Conservation (phyloP, 495 filamentous ascomycete species). For the Talaromyces stipitatus region DNA sequence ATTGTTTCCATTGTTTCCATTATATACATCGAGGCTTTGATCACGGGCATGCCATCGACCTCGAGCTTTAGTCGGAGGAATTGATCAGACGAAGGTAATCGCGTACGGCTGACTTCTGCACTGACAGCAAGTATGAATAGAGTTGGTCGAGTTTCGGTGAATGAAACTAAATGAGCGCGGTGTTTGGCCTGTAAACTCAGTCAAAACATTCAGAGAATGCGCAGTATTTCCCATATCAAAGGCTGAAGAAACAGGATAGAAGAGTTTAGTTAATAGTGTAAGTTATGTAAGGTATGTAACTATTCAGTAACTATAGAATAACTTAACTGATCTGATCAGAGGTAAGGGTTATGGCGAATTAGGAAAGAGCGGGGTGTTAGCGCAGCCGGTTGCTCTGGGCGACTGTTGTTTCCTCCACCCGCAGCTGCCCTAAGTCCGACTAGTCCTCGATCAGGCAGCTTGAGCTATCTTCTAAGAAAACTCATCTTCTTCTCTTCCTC, state of each 20-base stretch:
- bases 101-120: background rate
- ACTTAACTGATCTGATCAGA: background rate
- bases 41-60: background rate
- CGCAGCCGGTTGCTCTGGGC: constrained; percentile 2
- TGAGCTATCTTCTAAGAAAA: background rate
- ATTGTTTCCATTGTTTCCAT: background rate
- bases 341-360: background rate
- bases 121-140: background rate
- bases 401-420: background rate
- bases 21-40: background rate
- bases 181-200: no score
- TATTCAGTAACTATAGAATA: background rate
- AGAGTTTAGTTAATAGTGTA: no score
- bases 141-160: no score
- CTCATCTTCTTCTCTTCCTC: background rate
- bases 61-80: background rate
- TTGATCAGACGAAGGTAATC: background rate
- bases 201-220: no score
- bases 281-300: no score
- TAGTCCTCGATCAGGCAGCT: background rate
- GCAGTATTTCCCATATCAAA: no score
- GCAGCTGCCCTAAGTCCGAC: background rate
- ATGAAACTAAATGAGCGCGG: no score
- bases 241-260: no score
- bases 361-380: background rate